Conservation (phyloP, 1,284 basidiomycete species). For the Chiua sp. region DNA sequence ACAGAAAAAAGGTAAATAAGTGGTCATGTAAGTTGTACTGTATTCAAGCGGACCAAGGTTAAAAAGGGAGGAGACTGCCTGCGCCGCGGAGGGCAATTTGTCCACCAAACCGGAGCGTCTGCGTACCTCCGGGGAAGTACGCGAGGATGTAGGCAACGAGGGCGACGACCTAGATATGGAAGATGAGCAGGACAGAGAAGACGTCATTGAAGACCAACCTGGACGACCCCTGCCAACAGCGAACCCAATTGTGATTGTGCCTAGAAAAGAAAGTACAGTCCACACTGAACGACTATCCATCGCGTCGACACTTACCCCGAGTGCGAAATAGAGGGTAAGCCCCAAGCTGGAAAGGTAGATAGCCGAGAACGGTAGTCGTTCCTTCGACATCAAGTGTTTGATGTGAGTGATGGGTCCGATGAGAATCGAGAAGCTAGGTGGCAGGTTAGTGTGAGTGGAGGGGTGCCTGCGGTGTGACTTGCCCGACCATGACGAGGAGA, state of each 20-base stretch:
- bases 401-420: conserved; percentile 87
- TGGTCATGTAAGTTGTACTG: neutral
- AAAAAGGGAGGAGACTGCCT: conserved; percentile 79
- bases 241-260: conserved; percentile 85
- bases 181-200: neutral
- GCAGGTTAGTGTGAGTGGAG: neutral
- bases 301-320: conserved; percentile 63
- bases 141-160: conserved; percentile 88
- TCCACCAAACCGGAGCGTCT: conserved; percentile 83
- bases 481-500: conserved; percentile 89
- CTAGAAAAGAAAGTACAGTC: conserved; percentile 42
- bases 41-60: conserved; percentile 13
- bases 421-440: conserved; percentile 77
- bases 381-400: conserved; percentile 86
- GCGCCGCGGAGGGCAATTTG: conserved; percentile 85
- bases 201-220: conserved; percentile 46
- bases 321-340: conserved; percentile 88
- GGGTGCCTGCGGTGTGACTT: too few species aligned
- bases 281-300: neutral
- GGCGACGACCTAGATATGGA: conserved; percentile 65
- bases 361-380: conserved; percentile 87
- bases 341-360: conserved; percentile 84
- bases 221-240: conserved; percentile 78
- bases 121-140: conserved; percentile 88
- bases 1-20: conserved; percentile 1